Percentiles rank a stretch among this genome's conserved stretches.
phyloP scores from a whole-genome alignment of 331 rosid species.

The Acacia concinna region DNA sequence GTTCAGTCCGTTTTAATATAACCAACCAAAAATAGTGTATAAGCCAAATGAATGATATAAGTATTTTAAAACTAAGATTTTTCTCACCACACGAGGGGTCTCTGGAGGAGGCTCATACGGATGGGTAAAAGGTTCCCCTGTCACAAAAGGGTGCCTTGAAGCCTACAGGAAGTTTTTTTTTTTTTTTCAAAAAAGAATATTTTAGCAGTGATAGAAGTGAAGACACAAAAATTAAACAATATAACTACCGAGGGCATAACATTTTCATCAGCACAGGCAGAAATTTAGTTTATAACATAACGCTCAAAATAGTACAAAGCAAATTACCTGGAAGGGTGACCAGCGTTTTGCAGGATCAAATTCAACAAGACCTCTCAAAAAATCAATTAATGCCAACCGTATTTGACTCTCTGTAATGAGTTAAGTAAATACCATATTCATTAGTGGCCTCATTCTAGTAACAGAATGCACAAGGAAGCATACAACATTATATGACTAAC shows the following conservation, averaged over 20 bases:
- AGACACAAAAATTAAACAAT: constrained; percentile 37
- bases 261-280: constrained; percentile 27
- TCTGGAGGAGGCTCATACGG: constrained; percentile 85
- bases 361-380: constrained; percentile 92
- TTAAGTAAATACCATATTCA: constrained; percentile 35
- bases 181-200: neutral
- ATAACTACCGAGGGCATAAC: constrained; percentile 31
- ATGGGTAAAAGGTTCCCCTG: constrained; percentile 93
- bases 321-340: constrained; percentile 94
- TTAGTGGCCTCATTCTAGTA: constrained; percentile 32
- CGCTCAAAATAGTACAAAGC: constrained; percentile 5
- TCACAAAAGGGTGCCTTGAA: constrained; percentile 95
- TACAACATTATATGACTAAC: constrained; percentile 13
- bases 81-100: constrained; percentile 90
- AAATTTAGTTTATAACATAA: constrained; percentile 31
- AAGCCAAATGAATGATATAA: constrained; percentile 16
- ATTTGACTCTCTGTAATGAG: constrained; percentile 75
- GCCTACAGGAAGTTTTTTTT: constrained; percentile 58
- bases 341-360: constrained; percentile 97
- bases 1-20: neutral
- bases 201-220: constrained; percentile 28
- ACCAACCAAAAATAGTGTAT: neutral
- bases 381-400: constrained; percentile 90
- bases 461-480: neutral
- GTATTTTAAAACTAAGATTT: constrained; percentile 25